Percentiles rank a stretch among this genome's conserved stretches.
Conservation (phyloP, 148 eudicot species). For the Gaultheria prostrata region DNA sequence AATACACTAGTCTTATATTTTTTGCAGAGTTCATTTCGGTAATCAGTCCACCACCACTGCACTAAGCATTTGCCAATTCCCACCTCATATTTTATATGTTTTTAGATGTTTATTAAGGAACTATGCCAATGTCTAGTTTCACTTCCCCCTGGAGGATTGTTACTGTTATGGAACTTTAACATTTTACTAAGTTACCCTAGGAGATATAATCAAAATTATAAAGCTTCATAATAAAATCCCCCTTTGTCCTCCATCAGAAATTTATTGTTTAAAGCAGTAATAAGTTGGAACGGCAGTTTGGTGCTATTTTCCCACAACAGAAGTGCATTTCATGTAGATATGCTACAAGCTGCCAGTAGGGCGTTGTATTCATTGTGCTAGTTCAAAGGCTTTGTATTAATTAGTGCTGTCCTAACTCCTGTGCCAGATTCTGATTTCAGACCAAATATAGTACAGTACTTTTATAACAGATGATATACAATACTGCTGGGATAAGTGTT, state of each 20-base stretch:
- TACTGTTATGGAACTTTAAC: neutral
- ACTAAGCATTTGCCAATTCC: neutral
- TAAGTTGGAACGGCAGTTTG: neutral
- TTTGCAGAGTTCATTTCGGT: neutral
- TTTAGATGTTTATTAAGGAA: neutral
- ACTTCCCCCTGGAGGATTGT: conserved; percentile 2
- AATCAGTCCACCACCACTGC: neutral
- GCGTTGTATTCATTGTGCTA: neutral
- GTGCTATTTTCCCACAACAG: neutral
- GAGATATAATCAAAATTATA: neutral
- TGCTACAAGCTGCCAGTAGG: neutral
- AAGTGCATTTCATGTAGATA: neutral
- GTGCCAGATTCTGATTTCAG: too few relatives aligned
- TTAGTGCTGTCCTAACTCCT: neutral
- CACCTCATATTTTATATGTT: neutral
- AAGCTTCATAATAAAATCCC: neutral
- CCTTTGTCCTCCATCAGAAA: neutral
- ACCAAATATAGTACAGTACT: too few relatives aligned
- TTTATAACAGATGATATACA: too few relatives aligned
- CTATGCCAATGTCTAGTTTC: neutral
- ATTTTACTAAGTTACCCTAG: neutral
- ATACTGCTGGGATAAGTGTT: too few relatives aligned
- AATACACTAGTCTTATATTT: neutral
- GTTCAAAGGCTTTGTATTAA: neutral
- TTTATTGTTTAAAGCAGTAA: neutral